Base-by-base conservation (phyloP, 495 filamentous ascomycete genomes). In the Lindgomyces ingoldianus region DNA sequence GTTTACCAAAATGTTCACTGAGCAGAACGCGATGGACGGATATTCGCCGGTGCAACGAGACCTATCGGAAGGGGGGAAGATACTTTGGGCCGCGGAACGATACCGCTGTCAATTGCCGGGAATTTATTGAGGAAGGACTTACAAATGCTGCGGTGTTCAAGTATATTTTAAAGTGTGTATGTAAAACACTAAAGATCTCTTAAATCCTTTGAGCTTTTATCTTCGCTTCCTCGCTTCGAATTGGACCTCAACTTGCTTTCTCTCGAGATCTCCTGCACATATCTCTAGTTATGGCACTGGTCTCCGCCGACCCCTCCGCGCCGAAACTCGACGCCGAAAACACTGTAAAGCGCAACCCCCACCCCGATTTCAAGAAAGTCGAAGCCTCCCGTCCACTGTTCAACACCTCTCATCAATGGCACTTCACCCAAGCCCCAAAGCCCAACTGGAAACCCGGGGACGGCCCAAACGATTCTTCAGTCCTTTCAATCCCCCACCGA, bases 401-500 rank as follows among this genome's bases (percentile, higher is more conserved):
- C 77, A 67, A 74, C 27, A 61, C 71, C n/a, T 72, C 83, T 48
- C 70, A 72, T 16, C 69, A 79, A 46, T 78, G 78, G 46, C 71
- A 77, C 55, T 85, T 81, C 73, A 90, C 86, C 18, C 86, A 95
- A 72, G 88, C 91, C 0, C 82, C 84, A 1, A 79, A 86, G 9
- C 90, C 94, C 0, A 70, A 79, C 24, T 97, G 94, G 94, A 85
- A 85, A 49, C 74, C 83, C 51, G 93, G 93, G n/a, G 76, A 83
- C 21, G 93, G 93, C 46, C 86, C 84, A 27, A 93, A 90, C 70
- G 80, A 87, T 56, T 74, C 75, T 8, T 82, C 81, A 19, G 80
- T 77, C 45, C 73, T 85, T 62, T 76, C 81, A 44, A 81, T 83
- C 59, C 75, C 82, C 14, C 91, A 95, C 72, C 74, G 94, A 47